Percentiles rank a stretch among this genome's conserved stretches.
These are phyloP conservation scores for Talaromyces funiculosus DNA, from an alignment of 2,329 filamentous ascomycete species.

Conservation along the genomic window DNA sequence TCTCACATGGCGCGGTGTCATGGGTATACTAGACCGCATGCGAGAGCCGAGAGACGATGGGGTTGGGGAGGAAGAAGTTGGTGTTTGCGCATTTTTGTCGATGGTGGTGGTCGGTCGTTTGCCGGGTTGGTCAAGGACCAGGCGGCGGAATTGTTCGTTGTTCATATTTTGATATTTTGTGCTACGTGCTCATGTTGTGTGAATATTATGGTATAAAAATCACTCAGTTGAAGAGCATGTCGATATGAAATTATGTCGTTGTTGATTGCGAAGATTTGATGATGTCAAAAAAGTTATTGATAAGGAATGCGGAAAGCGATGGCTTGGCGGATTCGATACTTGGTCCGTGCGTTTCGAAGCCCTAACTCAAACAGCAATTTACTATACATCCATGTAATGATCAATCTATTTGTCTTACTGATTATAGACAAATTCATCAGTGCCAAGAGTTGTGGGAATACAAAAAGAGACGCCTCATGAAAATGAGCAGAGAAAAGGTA, in stretches of 20 bases:
- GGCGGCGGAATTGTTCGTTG: constrained; percentile 85
- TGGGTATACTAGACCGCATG: constrained; percentile 75
- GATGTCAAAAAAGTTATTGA: constrained; percentile 5
- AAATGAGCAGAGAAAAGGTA: not conserved
- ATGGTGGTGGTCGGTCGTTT: not conserved
- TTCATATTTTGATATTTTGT: too few species aligned
- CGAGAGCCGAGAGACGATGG: constrained; percentile 57
- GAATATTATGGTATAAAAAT: too few species aligned
- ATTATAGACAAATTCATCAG: not conserved
- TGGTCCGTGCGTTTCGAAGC: not conserved
- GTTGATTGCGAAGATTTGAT: not conserved
- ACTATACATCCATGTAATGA: not conserved
- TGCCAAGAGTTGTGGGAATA: not conserved
- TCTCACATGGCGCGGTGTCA: constrained; percentile 79
- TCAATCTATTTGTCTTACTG: not conserved
- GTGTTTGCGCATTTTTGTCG: not conserved
- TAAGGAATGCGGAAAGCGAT: constrained; percentile 1
- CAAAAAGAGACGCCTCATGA: too few species aligned
- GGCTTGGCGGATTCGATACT: not conserved
- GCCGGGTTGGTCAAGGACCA: constrained; percentile 56
- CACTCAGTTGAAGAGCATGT: not conserved
- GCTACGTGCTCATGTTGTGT: too few species aligned
- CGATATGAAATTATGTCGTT: not conserved
- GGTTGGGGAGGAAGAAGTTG: not conserved
- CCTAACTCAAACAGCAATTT: not conserved